Evolutionary conservation across 2,329 filamentous ascomycete species (phyloP).

Genomic region (Helotiales sp.): DNA sequence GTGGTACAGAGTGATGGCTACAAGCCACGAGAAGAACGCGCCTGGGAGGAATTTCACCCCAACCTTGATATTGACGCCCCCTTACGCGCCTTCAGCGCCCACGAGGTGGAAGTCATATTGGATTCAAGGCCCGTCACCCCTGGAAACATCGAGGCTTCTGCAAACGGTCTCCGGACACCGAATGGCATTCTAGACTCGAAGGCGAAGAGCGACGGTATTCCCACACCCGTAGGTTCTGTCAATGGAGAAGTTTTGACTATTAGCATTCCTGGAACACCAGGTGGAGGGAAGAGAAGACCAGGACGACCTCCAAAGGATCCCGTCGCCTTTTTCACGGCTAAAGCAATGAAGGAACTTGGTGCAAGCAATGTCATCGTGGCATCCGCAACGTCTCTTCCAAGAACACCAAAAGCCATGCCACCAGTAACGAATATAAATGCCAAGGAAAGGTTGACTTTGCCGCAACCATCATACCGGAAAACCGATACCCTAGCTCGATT

Average conservation of each 20-base stretch:
- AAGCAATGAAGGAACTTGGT: conserved; percentile 39
- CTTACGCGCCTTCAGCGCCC: conserved; percentile 78
- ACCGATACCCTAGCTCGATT: conserved; percentile 81
- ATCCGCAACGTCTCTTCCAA: conserved; percentile 46
- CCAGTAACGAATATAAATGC: conserved; percentile 69
- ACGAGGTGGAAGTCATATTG: conserved; percentile 80
- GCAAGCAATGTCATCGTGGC: conserved; percentile 42
- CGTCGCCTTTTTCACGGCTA: conserved; percentile 60
- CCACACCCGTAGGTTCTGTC: conserved; percentile 31
- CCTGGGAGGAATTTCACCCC: conserved; percentile 97
- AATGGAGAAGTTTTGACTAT: conserved; percentile 37
- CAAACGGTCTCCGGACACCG: conserved; percentile 34
- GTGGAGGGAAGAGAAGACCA: conserved; percentile 59
- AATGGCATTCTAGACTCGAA: conserved; percentile 33
- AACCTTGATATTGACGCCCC: conserved; percentile 87
- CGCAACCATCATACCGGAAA: conserved; percentile 74
- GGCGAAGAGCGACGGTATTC: conserved; percentile 36
- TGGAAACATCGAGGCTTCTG: conserved; percentile 46
- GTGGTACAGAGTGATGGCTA: conserved; percentile 94
- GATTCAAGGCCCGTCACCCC: conserved; percentile 52
- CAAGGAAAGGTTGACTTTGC: conserved; percentile 79
- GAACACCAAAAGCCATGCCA: conserved; percentile 71
- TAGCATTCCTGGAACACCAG: conserved; percentile 45
- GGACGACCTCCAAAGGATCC: conserved; percentile 69
- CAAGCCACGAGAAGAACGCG: conserved; percentile 93